Conservation (phyloP, 768 basidiomycete species). For the Gloeostereum incarnatum region DNA sequence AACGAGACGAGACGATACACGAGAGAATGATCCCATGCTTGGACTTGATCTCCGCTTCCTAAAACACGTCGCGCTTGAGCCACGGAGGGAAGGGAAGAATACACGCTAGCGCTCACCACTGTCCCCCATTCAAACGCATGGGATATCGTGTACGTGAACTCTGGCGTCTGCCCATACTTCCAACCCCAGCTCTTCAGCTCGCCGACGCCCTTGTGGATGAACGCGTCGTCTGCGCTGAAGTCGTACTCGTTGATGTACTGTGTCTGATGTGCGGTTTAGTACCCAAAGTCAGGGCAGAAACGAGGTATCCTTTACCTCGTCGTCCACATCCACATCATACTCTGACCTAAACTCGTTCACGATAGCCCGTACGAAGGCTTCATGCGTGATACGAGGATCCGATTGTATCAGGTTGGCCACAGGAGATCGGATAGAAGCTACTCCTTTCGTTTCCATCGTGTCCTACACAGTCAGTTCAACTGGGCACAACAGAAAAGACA, state of each 20-base stretch:
- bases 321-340: conserved; percentile 39
- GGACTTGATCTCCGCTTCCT: conserved; percentile 43
- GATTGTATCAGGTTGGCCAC: conserved; percentile 74
- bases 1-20: no score
- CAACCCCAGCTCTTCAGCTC: conserved; percentile 93
- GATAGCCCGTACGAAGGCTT: conserved; percentile 62
- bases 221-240: conserved; percentile 35
- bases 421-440: conserved; percentile 87
- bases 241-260: conserved; percentile 35
- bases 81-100: neutral
- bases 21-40: conserved; percentile 59
- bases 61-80: neutral
- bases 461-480: conserved; percentile 35
- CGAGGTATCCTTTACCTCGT: no score
- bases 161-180: conserved; percentile 88
- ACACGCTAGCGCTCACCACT: conserved; percentile 24
- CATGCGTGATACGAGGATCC: conserved; percentile 46
- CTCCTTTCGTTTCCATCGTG: conserved; percentile 75
- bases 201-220: conserved; percentile 58
- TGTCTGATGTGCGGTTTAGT: no score
- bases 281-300: no score
- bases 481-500: neutral
- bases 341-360: conserved; percentile 55
- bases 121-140: conserved; percentile 42
- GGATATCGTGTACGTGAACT: conserved; percentile 63